These are phyloP conservation scores for Fremontodendron californicum DNA, from an alignment of 345 rosid genomes.

Conservation along the genomic window DNA sequence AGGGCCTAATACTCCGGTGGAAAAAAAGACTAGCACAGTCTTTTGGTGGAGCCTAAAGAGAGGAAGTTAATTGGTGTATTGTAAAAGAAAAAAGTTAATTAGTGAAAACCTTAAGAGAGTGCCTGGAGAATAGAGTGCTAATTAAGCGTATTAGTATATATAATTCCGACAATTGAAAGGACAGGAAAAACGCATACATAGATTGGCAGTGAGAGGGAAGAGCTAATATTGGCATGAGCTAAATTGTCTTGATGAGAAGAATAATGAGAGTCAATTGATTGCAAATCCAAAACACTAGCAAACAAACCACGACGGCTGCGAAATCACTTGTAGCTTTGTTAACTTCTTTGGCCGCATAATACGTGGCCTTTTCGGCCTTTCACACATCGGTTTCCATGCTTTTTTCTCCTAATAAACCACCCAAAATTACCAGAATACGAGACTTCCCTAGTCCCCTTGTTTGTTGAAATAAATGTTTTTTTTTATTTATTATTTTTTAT, in stretches of 20 bases:
- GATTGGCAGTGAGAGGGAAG: not conserved
- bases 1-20: too few species aligned
- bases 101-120: too few species aligned
- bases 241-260: constrained; percentile 6
- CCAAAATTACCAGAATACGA: constrained; percentile 20
- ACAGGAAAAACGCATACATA: not conserved
- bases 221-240: constrained; percentile 21
- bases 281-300: constrained; percentile 40
- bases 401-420: not conserved
- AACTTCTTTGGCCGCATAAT: constrained; percentile 39
- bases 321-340: constrained; percentile 28
- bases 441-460: not conserved
- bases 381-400: constrained; percentile 39
- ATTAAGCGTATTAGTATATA: not conserved
- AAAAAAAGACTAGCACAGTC: too few species aligned
- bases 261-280: constrained; percentile 27
- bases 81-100: too few species aligned
- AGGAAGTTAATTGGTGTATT: too few species aligned
- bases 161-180: not conserved
- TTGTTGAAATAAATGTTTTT: not conserved
- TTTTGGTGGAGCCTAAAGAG: too few species aligned
- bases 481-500: too few species aligned
- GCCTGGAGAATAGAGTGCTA: too few species aligned
- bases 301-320: constrained; percentile 28
- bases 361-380: constrained; percentile 45